A percentile compares a stretch with the other conserved stretches of the same genome.
These are phyloP conservation scores for Colletotrichum simmondsii DNA, from an alignment of 2,329 filamentous ascomycete genomes.

Conservation along the genomic window DNA sequence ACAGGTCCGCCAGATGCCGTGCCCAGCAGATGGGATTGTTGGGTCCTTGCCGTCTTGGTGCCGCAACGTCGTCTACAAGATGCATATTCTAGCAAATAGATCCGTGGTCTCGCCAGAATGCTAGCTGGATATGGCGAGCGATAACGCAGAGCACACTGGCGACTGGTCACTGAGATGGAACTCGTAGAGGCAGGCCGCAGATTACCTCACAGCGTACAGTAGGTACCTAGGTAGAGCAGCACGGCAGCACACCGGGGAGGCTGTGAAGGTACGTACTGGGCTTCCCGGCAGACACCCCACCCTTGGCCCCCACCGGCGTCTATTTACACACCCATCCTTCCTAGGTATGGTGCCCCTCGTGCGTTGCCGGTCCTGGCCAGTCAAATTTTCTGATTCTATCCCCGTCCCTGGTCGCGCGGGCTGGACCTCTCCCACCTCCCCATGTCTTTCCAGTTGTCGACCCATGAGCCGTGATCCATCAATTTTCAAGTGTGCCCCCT, in stretches of 20 bases:
- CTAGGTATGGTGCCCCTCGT: not conserved
- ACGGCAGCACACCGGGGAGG: not conserved
- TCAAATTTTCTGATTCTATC: not conserved
- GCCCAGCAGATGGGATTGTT: not conserved
- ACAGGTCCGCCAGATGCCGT: not conserved
- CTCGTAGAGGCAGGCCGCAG: not conserved
- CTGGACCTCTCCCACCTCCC: slow-evolving; percentile 22
- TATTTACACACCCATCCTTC: not conserved
- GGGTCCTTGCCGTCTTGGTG: not conserved
- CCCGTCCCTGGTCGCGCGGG: not conserved
- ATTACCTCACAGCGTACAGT: too few relatives aligned
- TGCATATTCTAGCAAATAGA: not conserved
- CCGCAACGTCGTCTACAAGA: not conserved
- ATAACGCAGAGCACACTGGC: not conserved
- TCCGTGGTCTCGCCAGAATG: not conserved
- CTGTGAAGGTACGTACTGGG: not conserved
- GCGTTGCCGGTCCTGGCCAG: slow-evolving; percentile 11
- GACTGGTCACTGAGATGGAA: not conserved
- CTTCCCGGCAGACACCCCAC: not conserved
- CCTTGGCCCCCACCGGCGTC: not conserved
- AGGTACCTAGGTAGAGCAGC: too few relatives aligned
- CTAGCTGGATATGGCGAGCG: not conserved
- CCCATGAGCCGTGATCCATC: not conserved
- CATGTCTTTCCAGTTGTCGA: not conserved
- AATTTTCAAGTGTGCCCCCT: not conserved